Evolutionary conservation across 2,329 filamentous ascomycete species (phyloP).

Genomic region (Paraphoma chrysanthemicola): DNA sequence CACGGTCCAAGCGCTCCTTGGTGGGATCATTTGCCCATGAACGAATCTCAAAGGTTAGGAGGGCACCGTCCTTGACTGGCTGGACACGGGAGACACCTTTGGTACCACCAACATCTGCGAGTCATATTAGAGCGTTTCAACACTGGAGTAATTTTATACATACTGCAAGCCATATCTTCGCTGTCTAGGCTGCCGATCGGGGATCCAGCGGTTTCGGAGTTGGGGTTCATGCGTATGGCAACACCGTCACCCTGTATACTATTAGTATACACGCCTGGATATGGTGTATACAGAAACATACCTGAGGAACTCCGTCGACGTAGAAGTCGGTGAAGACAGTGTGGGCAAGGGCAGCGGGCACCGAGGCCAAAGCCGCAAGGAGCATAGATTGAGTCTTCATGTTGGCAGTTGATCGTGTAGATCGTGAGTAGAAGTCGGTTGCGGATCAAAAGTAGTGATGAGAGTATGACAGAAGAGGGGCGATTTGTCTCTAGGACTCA

Average conservation of each 20-base stretch:
- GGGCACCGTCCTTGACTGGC: conserved; percentile 57
- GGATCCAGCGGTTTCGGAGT: conserved; percentile 59
- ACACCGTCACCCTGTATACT: conserved; percentile 69
- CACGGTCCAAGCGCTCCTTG: conserved; percentile 64
- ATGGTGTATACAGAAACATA: conserved; percentile 11
- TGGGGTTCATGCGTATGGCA: conserved; percentile 71
- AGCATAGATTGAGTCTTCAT: conserved; percentile 47
- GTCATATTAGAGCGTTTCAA: conserved; percentile 14
- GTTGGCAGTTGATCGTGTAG: conserved; percentile 10
- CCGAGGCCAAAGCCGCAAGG: conserved; percentile 41
- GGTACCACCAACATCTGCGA: conserved; percentile 56
- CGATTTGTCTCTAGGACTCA: conserved; percentile 42
- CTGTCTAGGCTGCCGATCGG: conserved; percentile 66
- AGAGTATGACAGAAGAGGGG: conserved; percentile 34
- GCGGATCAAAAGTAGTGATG: conserved; percentile 8
- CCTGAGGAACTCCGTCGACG: conserved; percentile 41
- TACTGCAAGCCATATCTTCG: conserved; percentile 75
- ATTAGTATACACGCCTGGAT: conserved; percentile 24
- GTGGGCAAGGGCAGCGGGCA: conserved; percentile 42
- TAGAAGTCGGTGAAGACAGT: conserved; percentile 46
- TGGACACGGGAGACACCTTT: conserved; percentile 59
- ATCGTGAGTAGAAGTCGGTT: conserved; percentile 1
- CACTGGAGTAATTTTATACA: conserved; percentile 25
- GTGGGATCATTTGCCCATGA: conserved; percentile 63
- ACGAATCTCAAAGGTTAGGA: conserved; percentile 72